These are phyloP conservation scores for Penicillium robsamsonii DNA, from an alignment of 495 filamentous ascomycete species.

Conservation along the genomic window DNA sequence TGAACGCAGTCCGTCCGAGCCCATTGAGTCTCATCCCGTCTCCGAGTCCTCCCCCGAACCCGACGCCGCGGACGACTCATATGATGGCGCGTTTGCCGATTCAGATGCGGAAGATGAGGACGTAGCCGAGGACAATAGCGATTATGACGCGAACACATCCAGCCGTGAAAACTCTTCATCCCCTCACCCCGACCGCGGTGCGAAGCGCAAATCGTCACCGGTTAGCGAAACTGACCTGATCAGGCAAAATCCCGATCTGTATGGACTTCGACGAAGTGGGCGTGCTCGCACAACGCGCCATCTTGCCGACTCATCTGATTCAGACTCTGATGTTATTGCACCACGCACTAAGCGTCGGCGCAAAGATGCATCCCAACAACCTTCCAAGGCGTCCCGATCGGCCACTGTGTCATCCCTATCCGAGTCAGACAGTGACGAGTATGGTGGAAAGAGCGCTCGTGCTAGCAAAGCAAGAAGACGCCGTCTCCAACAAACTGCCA, in stretches of 20 bases:
- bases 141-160: slow-evolving; percentile 49
- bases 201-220: slow-evolving; percentile 72
- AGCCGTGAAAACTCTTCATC: slow-evolving; percentile 64
- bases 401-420: slow-evolving; percentile 43
- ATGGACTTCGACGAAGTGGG: slow-evolving; percentile 86
- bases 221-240: slow-evolving; percentile 82
- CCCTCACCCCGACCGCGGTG: slow-evolving; percentile 56
- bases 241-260: slow-evolving; percentile 89
- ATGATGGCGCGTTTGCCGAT: slow-evolving; percentile 36
- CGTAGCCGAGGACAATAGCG: slow-evolving; percentile 66
- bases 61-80: slow-evolving; percentile 62
- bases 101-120: slow-evolving; percentile 69
- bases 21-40: slow-evolving; percentile 40
- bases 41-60: slow-evolving; percentile 55
- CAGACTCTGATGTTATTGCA: slow-evolving; percentile 45
- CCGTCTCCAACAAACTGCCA: slow-evolving; percentile 58
- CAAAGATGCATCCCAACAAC: slow-evolving; percentile 37
- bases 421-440: slow-evolving; percentile 58
- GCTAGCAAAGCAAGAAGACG: slow-evolving; percentile 71
- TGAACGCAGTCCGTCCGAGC: slow-evolving; percentile 54
- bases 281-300: slow-evolving; percentile 52
- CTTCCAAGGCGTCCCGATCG: slow-evolving; percentile 48
- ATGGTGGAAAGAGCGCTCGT: slow-evolving; percentile 69
- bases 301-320: slow-evolving; percentile 76
- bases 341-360: slow-evolving; percentile 43